These are phyloP conservation scores for Stevia rebaudiana DNA, from an alignment of 140 eudicot species.

Conservation along the genomic window DNA sequence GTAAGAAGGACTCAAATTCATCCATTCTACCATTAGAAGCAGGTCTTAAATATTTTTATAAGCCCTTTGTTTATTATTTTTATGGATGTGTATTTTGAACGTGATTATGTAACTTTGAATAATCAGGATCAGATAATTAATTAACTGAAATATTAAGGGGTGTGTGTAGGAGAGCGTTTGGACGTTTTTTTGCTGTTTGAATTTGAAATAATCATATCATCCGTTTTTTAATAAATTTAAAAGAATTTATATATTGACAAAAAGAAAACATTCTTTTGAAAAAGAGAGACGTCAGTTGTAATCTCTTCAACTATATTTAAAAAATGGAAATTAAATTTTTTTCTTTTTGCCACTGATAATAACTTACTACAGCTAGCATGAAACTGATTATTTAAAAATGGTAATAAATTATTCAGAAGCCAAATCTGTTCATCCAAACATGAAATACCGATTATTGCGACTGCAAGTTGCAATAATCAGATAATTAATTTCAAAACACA, in stretches of 20 bases:
- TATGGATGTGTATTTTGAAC: background rate
- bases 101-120: constrained; percentile 3
- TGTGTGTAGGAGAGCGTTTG: background rate
- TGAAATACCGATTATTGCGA: background rate
- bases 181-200: background rate
- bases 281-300: background rate
- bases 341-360: background rate
- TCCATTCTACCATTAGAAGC: constrained; percentile 55
- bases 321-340: background rate
- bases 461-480: background rate
- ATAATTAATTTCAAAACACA: background rate
- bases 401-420: background rate
- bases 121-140: background rate
- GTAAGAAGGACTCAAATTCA: constrained; percentile 36
- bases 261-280: background rate
- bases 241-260: background rate
- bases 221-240: background rate
- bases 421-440: background rate
- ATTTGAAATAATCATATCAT: background rate
- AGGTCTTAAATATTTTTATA: constrained; percentile 33
- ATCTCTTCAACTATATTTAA: background rate
- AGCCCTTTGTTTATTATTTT: background rate
- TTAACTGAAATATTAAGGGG: background rate
- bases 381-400: too few species aligned
- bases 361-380: background rate